Evolutionary conservation across 2,329 filamentous ascomycete species (phyloP).

Genomic region (Pyricularia sp.): DNA sequence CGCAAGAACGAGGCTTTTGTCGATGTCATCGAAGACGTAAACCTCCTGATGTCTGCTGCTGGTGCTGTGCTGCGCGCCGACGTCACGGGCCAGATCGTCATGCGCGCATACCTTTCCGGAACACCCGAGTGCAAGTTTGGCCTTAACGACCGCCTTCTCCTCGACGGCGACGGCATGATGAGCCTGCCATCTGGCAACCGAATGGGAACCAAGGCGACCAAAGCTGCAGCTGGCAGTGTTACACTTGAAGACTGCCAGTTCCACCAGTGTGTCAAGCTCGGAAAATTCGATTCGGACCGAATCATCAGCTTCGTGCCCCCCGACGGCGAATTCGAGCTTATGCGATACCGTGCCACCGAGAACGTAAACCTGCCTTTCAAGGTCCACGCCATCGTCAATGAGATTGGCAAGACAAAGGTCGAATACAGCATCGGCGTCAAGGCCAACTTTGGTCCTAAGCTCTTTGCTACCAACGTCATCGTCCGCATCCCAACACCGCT

Average conservation of each 20-base stretch:
- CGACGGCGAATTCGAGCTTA: slow-evolving; percentile 91
- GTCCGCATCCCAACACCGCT: slow-evolving; percentile 91
- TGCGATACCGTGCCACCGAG: slow-evolving; percentile 96
- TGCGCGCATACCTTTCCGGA: slow-evolving; percentile 94
- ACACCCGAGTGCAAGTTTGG: slow-evolving; percentile 99
- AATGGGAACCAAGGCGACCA: slow-evolving; percentile 78
- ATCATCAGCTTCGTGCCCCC: slow-evolving; percentile 97
- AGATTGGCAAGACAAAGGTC: slow-evolving; percentile 92
- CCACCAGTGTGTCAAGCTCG: slow-evolving; percentile 96
- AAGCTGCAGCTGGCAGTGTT: slow-evolving; percentile 89
- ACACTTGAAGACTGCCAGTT: slow-evolving; percentile 97
- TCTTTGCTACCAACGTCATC: slow-evolving; percentile 94
- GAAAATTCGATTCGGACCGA: slow-evolving; percentile 91
- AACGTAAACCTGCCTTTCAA: slow-evolving; percentile 99
- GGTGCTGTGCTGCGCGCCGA: slow-evolving; percentile 92
- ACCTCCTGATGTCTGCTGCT: slow-evolving; percentile 96
- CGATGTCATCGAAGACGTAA: slow-evolving; percentile 98
- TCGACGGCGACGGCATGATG: slow-evolving; percentile 66
- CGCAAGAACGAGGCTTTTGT: slow-evolving; percentile 99
- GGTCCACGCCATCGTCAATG: slow-evolving; percentile 96
- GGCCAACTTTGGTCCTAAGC: slow-evolving; percentile 90
- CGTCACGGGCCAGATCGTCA: slow-evolving; percentile 94
- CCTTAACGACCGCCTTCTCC: slow-evolving; percentile 84
- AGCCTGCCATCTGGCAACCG: slow-evolving; percentile 65
- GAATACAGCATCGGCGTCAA: slow-evolving; percentile 98